phyloP scores from a whole-genome alignment of 208 protist genomes.

The Acanthamoeba sp. region DNA sequence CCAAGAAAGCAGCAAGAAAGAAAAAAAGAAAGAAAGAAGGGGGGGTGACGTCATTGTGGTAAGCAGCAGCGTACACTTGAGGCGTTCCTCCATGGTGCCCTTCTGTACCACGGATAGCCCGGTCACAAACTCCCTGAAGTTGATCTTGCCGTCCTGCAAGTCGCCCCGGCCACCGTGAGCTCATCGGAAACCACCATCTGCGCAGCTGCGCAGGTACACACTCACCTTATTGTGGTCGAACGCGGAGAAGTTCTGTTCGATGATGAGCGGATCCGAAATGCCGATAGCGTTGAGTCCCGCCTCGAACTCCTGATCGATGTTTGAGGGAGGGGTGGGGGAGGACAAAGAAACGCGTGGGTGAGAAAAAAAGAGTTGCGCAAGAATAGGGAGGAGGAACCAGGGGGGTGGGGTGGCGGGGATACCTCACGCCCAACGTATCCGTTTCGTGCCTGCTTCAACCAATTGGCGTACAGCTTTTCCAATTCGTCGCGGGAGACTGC shows the following conservation, averaged over 20 bases:
- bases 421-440: conserved; percentile 26
- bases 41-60: not conserved
- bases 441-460: conserved; percentile 3
- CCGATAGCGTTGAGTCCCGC: conserved; percentile 9
- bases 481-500: not conserved
- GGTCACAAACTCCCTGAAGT: conserved; percentile 39
- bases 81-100: conserved; percentile 59
- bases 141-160: conserved; percentile 37
- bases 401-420: too few species aligned
- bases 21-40: not conserved
- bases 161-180: too few species aligned
- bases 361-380: too few species aligned
- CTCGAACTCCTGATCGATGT: conserved; percentile 4
- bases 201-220: too few species aligned
- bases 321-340: not conserved
- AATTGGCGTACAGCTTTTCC: conserved; percentile 40
- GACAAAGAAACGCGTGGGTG: too few species aligned
- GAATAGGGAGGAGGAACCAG: too few species aligned
- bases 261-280: conserved; percentile 14
- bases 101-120: conserved; percentile 8
- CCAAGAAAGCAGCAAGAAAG: not conserved
- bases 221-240: conserved; percentile 13
- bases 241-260: conserved; percentile 50
- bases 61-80: not conserved
- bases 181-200: too few species aligned